These are phyloP conservation scores for Pyrus pyrifolia DNA, from an alignment of 306 rosid species.

Conservation along the genomic window DNA sequence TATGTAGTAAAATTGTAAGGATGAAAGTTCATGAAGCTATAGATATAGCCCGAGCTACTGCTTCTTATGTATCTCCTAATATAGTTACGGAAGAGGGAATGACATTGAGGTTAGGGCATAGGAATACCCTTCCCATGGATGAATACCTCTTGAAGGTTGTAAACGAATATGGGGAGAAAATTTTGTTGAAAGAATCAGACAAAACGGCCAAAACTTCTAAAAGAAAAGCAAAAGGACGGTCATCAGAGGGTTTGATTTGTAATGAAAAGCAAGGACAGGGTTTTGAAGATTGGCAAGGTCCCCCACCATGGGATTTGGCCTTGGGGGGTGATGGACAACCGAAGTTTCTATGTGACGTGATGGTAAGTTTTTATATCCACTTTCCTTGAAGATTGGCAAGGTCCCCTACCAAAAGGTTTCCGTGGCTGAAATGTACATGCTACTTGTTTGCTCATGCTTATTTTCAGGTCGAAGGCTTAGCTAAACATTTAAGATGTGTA, in stretches of 20 bases:
- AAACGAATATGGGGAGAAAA: slow-evolving; percentile 48
- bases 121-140: slow-evolving; percentile 49
- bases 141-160: slow-evolving; percentile 55
- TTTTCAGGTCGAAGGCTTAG: slow-evolving; percentile 90
- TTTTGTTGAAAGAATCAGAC: slow-evolving; percentile 62
- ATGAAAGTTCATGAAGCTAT: slow-evolving; percentile 50
- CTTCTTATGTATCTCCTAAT: slow-evolving; percentile 35
- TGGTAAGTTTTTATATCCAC: slow-evolving; percentile 42
- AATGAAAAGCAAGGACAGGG: slow-evolving; percentile 39
- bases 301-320: slow-evolving; percentile 64
- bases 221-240: slow-evolving; percentile 48
- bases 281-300: slow-evolving; percentile 59
- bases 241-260: slow-evolving; percentile 30
- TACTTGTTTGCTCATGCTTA: slow-evolving; percentile 9
- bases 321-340: slow-evolving; percentile 76
- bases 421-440: not conserved
- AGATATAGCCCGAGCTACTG: slow-evolving; percentile 50
- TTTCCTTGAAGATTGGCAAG: not conserved
- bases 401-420: not conserved
- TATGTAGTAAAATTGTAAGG: slow-evolving; percentile 36
- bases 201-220: slow-evolving; percentile 47
- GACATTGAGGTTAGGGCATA: slow-evolving; percentile 30
- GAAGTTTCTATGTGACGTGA: slow-evolving; percentile 81
- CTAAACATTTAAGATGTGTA: slow-evolving; percentile 89
- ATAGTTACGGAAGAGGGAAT: slow-evolving; percentile 30